These are phyloP conservation scores for Epichloe sp. DNA, from an alignment of 2,329 filamentous ascomycete genomes.

Conservation along the genomic window DNA sequence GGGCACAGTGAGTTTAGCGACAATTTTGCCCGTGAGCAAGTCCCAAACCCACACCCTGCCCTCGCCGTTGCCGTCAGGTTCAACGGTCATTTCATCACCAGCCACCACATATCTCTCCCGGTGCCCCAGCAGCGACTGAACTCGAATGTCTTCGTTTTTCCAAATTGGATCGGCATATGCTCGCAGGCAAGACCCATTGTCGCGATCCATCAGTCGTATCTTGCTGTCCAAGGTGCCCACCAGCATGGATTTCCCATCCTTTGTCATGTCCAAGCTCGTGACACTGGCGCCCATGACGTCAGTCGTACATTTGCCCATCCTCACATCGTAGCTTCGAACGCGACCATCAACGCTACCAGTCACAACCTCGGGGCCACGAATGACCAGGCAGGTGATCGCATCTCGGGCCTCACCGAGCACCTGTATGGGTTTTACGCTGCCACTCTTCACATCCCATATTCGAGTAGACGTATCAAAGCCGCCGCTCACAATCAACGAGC, in stretches of 20 bases:
- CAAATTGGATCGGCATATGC: slow-evolving; percentile 48
- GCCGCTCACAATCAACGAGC: slow-evolving; percentile 58
- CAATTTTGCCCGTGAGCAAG: slow-evolving; percentile 56
- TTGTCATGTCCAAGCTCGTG: slow-evolving; percentile 60
- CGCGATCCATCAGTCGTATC: slow-evolving; percentile 69
- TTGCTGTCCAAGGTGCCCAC: slow-evolving; percentile 65
- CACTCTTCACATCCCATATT: slow-evolving; percentile 56
- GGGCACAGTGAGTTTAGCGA: slow-evolving; percentile 46
- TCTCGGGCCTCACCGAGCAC: slow-evolving; percentile 61
- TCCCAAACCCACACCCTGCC: slow-evolving; percentile 74
- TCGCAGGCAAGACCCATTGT: slow-evolving; percentile 58
- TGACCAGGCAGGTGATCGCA: slow-evolving; percentile 40
- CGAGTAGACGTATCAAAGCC: slow-evolving; percentile 65
- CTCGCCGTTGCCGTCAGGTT: slow-evolving; percentile 23
- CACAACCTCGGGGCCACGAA: slow-evolving; percentile 45
- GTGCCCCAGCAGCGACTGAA: slow-evolving; percentile 62
- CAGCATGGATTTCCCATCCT: slow-evolving; percentile 61
- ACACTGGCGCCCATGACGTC: slow-evolving; percentile 60
- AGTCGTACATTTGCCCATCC: slow-evolving; percentile 55
- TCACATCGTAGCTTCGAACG: slow-evolving; percentile 69
- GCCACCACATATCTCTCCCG: slow-evolving; percentile 67
- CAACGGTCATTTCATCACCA: slow-evolving; percentile 54
- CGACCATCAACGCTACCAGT: slow-evolving; percentile 75
- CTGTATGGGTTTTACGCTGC: slow-evolving; percentile 52
- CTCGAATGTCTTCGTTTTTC: slow-evolving; percentile 57